Conservation (phyloP, 2,329 filamentous ascomycete species). For the Aspergillus sclerotialis region DNA sequence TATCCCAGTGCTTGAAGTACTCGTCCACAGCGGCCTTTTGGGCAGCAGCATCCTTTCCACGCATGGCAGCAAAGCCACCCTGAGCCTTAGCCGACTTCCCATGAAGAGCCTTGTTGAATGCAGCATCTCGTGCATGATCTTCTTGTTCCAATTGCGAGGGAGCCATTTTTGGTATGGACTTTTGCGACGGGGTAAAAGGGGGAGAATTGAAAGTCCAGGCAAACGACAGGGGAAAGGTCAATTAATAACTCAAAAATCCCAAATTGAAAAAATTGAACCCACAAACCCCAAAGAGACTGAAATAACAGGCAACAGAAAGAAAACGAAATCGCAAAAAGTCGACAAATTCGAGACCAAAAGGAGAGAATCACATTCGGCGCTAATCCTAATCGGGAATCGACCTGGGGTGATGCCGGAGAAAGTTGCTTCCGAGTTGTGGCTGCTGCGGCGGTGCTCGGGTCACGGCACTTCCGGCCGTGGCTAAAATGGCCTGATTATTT, state of each 20-base stretch:
- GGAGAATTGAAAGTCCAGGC: conserved; percentile 1
- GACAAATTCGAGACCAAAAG: conserved; percentile 1
- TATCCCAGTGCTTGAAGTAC: conserved; percentile 96
- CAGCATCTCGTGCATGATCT: conserved; percentile 77
- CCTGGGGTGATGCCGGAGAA: conserved; percentile 9
- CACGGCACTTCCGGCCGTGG: not conserved
- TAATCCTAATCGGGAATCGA: conserved; percentile 6
- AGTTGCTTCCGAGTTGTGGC: conserved; percentile 2
- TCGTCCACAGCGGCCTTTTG: conserved; percentile 79
- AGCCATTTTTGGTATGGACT: conserved; percentile 39
- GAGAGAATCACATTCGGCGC: conserved; percentile 3
- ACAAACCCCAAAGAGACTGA: conserved; percentile 4
- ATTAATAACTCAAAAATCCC: too few relatives aligned
- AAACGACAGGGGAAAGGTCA: not conserved
- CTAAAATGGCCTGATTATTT: conserved; percentile 1
- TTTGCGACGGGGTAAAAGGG: conserved; percentile 13
- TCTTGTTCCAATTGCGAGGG: conserved; percentile 64
- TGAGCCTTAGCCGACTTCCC: conserved; percentile 61
- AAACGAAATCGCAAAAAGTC: conserved; percentile 13
- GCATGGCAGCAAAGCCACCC: conserved; percentile 74
- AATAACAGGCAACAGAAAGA: conserved; percentile 11
- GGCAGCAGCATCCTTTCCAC: conserved; percentile 71
- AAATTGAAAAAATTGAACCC: conserved; percentile 7
- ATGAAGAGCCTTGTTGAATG: conserved; percentile 85
- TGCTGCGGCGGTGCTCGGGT: conserved; percentile 3